Evolutionary conservation across 2,329 filamentous ascomycete genomes (phyloP).

Genomic region (Verticillium nubilum): DNA sequence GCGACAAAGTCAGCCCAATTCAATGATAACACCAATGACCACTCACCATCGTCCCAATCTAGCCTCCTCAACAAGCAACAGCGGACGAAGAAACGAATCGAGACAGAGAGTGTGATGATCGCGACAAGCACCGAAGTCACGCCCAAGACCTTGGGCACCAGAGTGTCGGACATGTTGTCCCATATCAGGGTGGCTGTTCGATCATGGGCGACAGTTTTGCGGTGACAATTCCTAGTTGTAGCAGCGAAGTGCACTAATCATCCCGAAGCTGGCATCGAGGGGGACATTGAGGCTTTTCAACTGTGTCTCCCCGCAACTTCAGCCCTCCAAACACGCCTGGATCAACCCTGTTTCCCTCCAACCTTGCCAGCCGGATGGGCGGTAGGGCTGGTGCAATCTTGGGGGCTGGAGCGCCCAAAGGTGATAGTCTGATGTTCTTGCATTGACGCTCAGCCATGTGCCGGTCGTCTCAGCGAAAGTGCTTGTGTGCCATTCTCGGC

Average conservation of each 20-base stretch:
- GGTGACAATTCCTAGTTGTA: not conserved
- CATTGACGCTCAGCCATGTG: not conserved
- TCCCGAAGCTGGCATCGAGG: not conserved
- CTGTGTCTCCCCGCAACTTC: not conserved
- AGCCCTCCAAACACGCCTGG: not conserved
- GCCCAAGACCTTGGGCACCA: slow-evolving; percentile 4
- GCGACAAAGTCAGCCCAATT: slow-evolving; percentile 1
- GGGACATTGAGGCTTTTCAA: not conserved
- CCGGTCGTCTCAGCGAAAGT: not conserved
- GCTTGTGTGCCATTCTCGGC: not conserved
- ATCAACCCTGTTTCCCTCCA: not conserved
- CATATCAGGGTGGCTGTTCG: not conserved
- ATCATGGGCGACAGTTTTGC: not conserved
- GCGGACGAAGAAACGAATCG: slow-evolving; percentile 9
- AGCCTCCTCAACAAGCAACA: slow-evolving; percentile 6
- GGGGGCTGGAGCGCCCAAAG: not conserved
- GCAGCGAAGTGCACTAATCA: not conserved
- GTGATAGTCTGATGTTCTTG: not conserved
- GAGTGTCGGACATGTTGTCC: not conserved
- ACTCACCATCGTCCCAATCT: slow-evolving; percentile 12
- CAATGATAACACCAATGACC: not conserved
- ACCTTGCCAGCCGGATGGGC: not conserved
- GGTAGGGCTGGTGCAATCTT: not conserved
- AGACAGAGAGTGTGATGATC: slow-evolving; percentile 7
- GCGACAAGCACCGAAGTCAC: slow-evolving; percentile 8